Evolutionary conservation across 108 stramenopile species (phyloP).

Genomic region (Parmales sp.): DNA sequence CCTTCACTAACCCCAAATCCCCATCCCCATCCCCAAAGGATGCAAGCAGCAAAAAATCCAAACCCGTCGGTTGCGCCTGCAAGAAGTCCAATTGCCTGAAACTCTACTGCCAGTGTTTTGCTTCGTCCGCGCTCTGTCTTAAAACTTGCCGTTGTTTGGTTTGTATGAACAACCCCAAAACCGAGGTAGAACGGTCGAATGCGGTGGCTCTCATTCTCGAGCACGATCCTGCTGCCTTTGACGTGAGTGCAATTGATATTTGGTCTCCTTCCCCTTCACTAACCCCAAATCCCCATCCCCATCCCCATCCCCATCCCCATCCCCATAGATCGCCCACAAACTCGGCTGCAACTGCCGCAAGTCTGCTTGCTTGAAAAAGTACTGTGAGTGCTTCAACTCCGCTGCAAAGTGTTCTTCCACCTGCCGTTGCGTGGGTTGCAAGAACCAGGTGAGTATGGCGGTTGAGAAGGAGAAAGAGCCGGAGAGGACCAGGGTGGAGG

Average conservation of each 20-base stretch:
- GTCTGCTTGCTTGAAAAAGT: slow-evolving; percentile 84
- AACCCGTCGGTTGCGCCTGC: slow-evolving; percentile 89
- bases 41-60: too few species aligned
- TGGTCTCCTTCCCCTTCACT: not conserved
- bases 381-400: slow-evolving; percentile 83
- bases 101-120: slow-evolving; percentile 95
- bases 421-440: slow-evolving; percentile 86
- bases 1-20: too few species aligned
- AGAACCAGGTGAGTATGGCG: too few species aligned
- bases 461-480: too few species aligned
- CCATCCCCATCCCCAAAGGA: too few species aligned
- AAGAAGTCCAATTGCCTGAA: slow-evolving; percentile 93
- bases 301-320: too few species aligned
- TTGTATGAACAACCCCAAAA: slow-evolving; percentile 54
- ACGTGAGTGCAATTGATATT: slow-evolving; percentile 62
- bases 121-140: slow-evolving; percentile 62
- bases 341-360: slow-evolving; percentile 92
- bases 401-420: slow-evolving; percentile 63
- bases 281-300: slow-evolving; percentile 18
- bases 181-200: slow-evolving; percentile 48
- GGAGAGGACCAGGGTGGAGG: too few species aligned
- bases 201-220: slow-evolving; percentile 68
- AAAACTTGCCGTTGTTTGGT: slow-evolving; percentile 49
- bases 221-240: slow-evolving; percentile 78
- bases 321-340: slow-evolving; percentile 76